These are phyloP conservation scores for Plectosphaerella sp. DNA, from an alignment of 2,329 filamentous ascomycete species.

Conservation along the genomic window DNA sequence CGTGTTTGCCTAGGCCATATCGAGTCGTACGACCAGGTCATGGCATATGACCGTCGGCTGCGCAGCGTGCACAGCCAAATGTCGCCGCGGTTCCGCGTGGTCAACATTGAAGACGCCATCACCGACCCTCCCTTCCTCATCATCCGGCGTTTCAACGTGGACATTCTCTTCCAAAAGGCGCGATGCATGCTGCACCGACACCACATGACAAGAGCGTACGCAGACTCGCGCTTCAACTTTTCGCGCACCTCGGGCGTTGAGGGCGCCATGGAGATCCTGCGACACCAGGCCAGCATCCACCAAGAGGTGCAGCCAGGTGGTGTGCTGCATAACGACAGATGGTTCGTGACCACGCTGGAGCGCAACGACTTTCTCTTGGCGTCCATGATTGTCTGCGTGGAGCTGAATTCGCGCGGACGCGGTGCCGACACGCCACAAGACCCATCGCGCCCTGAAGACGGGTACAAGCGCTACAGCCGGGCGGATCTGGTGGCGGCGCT, in stretches of 20 bases:
- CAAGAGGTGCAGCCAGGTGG: conserved; percentile 32
- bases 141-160: conserved; percentile 30
- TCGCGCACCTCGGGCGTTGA: conserved; percentile 38
- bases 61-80: conserved; percentile 24
- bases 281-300: conserved; percentile 36
- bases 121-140: conserved; percentile 30
- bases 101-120: conserved; percentile 18
- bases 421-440: neutral
- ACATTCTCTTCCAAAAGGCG: conserved; percentile 32
- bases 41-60: conserved; percentile 28
- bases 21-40: conserved; percentile 30
- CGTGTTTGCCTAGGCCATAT: conserved; percentile 5
- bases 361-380: conserved; percentile 42
- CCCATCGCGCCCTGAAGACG: neutral
- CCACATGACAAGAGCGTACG: conserved; percentile 23
- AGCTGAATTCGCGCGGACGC: conserved; percentile 12
- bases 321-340: conserved; percentile 31
- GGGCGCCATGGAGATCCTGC: conserved; percentile 36
- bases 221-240: conserved; percentile 27
- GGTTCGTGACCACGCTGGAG: conserved; percentile 36
- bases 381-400: conserved; percentile 39
- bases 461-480: neutral
- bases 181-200: conserved; percentile 35
- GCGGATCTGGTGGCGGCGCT: neutral
- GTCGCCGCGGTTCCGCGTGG: conserved; percentile 25